Evolutionary conservation across 352 stramenopile genomes (phyloP).

Genomic region (Halophytophthora batemanensis): DNA sequence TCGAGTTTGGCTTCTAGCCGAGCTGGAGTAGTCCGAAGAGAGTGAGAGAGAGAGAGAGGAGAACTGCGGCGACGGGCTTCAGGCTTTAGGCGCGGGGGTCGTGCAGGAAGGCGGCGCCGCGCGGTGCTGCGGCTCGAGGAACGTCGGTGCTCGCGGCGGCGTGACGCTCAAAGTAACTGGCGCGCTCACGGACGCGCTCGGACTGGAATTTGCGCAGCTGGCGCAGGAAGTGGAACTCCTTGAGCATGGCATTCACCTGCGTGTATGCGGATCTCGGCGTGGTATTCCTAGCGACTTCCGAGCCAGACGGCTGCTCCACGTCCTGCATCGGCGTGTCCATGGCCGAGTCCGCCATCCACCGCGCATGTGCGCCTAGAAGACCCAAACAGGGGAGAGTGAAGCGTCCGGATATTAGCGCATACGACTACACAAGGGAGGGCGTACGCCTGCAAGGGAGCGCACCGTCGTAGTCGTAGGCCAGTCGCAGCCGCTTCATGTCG

Average conservation of each 20-base stretch:
- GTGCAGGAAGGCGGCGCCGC: conserved; percentile 14
- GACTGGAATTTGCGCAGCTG: conserved; percentile 75
- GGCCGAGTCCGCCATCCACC: conserved; percentile 11
- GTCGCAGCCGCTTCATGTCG: conserved; percentile 71
- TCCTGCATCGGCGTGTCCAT: conserved; percentile 25
- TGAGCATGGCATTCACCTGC: conserved; percentile 55
- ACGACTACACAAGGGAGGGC: neutral
- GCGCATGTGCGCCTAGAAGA: neutral
- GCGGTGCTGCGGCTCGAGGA: conserved; percentile 7
- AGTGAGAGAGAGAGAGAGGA: too few species aligned
- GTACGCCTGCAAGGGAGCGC: neutral
- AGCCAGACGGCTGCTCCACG: neutral
- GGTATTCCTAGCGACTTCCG: conserved; percentile 2
- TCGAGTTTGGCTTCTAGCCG: too few species aligned
- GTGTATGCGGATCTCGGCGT: conserved; percentile 29
- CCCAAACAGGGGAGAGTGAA: too few species aligned
- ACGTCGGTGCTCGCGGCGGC: conserved; percentile 8
- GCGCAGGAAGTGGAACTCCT: conserved; percentile 73
- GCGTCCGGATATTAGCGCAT: neutral
- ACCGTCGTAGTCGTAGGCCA: conserved; percentile 63
- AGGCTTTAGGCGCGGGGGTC: conserved; percentile 25
- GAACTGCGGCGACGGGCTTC: conserved; percentile 1
- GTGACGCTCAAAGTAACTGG: conserved; percentile 40
- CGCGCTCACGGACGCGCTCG: conserved; percentile 40
- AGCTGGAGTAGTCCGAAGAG: too few species aligned